Evolutionary conservation across 176 grass and related monocot genomes (phyloP).

Genomic region (Elaeis guineensis): DNA sequence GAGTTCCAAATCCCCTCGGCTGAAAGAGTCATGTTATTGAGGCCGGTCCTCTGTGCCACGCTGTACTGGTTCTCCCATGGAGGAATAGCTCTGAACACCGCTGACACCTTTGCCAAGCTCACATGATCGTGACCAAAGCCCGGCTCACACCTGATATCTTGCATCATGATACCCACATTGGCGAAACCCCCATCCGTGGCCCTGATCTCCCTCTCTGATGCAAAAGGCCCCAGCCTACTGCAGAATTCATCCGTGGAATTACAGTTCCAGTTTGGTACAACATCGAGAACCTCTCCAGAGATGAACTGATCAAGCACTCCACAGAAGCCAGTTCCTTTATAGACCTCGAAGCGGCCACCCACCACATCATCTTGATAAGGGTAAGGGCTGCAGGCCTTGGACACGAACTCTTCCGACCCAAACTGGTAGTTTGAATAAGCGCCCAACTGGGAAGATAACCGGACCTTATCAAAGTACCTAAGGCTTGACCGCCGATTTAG

Average conservation of each 20-base stretch:
- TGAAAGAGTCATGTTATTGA: slow-evolving; percentile 40
- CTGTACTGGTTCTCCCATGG: slow-evolving; percentile 48
- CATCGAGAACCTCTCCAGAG: slow-evolving; percentile 37
- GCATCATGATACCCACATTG: slow-evolving; percentile 48
- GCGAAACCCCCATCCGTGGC: slow-evolving; percentile 42
- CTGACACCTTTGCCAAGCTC: slow-evolving; percentile 51
- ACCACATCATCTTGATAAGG: slow-evolving; percentile 52
- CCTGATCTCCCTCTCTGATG: slow-evolving; percentile 19
- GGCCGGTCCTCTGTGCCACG: slow-evolving; percentile 43
- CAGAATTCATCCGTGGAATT: slow-evolving; percentile 46
- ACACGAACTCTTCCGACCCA: slow-evolving; percentile 49
- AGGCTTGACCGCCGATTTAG: slow-evolving; percentile 27
- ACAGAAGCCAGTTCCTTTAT: slow-evolving; percentile 61
- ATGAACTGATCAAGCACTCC: slow-evolving; percentile 63
- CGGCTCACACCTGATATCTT: slow-evolving; percentile 66
- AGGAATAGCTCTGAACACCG: slow-evolving; percentile 48
- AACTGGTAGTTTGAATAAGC: slow-evolving; percentile 75
- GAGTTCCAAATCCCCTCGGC: slow-evolving; percentile 73
- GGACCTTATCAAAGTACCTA: slow-evolving; percentile 50
- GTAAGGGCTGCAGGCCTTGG: slow-evolving; percentile 34
- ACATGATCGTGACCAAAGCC: neutral
- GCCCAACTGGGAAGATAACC: slow-evolving; percentile 54
- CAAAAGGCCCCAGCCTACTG: slow-evolving; percentile 52
- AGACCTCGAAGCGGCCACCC: slow-evolving; percentile 25
- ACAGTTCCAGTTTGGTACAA: slow-evolving; percentile 65